Percentiles rank a stretch among this genome's conserved stretches.
Evolutionary conservation across 2,329 filamentous ascomycete genomes (phyloP).

Genomic region (Alternaria sp.): DNA sequence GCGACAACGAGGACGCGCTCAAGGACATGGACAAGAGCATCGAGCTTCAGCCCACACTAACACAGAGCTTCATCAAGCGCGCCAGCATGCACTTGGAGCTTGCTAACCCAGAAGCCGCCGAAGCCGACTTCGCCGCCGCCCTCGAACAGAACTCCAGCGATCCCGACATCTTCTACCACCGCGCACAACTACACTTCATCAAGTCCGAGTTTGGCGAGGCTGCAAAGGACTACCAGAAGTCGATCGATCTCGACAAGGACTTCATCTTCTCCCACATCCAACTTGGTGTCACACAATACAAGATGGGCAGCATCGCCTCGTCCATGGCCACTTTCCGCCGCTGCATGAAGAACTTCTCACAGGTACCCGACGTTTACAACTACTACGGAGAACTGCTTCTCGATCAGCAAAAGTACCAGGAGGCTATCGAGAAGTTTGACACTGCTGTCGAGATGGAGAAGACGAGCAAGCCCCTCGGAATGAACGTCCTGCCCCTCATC

Average conservation of each 20-base stretch:
- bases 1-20: slow-evolving; percentile 84
- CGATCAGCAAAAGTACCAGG: slow-evolving; percentile 93
- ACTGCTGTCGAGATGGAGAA: slow-evolving; percentile 99
- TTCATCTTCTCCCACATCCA: slow-evolving; percentile 99
- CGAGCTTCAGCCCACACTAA: slow-evolving; percentile 84
- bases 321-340: slow-evolving; percentile 98
- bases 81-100: slow-evolving; percentile 97
- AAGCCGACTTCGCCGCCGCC: slow-evolving; percentile 86
- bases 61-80: slow-evolving; percentile 98
- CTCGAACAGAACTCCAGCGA: slow-evolving; percentile 85
- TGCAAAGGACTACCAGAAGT: slow-evolving; percentile 98
- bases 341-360: slow-evolving; percentile 98
- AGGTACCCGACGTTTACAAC: slow-evolving; percentile 98
- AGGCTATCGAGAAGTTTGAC: slow-evolving; percentile 98
- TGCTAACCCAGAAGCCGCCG: slow-evolving; percentile 83
- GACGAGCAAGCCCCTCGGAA: slow-evolving; percentile 88
- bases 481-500: slow-evolving; percentile 97
- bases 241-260: slow-evolving; percentile 91
- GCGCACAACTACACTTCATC: slow-evolving; percentile 97
- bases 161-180: slow-evolving; percentile 98
- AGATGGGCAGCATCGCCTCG: slow-evolving; percentile 97
- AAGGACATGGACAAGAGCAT: slow-evolving; percentile 91
- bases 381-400: slow-evolving; percentile 98
- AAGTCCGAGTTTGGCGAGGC: slow-evolving; percentile 91
- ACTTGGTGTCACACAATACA: slow-evolving; percentile 98